Conservation (phyloP, 75 land plant species). For the Sequoiadendron giganteum region DNA sequence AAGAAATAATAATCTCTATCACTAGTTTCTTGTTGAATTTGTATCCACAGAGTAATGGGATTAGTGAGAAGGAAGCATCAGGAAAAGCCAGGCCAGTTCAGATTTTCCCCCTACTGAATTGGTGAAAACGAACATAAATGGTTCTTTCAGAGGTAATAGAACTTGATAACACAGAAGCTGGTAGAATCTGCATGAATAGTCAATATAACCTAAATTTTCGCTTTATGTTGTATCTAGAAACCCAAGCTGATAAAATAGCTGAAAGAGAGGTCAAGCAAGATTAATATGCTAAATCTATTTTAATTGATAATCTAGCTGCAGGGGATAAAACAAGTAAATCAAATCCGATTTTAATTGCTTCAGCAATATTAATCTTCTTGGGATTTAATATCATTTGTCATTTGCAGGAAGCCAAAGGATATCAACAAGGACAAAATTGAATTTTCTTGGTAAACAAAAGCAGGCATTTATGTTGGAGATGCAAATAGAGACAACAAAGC, state of each 20-base stretch:
- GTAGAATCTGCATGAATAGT: too few species aligned
- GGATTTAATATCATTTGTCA: too few species aligned
- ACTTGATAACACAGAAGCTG: not conserved
- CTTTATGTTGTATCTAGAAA: not conserved
- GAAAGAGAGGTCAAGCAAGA: not conserved
- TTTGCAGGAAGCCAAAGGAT: too few species aligned
- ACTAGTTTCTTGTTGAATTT: not conserved
- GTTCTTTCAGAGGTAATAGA: not conserved
- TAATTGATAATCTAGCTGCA: too few species aligned
- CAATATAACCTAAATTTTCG: not conserved
- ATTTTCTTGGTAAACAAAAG: too few species aligned
- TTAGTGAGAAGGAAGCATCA: not conserved
- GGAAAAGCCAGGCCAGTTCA: not conserved
- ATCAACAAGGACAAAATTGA: too few species aligned
- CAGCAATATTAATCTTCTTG: too few species aligned
- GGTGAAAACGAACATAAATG: not conserved
- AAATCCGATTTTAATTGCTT: too few species aligned
- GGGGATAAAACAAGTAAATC: too few species aligned
- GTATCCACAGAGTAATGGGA: not conserved
- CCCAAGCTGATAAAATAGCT: not conserved
- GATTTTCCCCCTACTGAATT: not conserved
- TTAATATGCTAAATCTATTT: too few species aligned
- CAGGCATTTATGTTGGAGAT: too few species aligned
- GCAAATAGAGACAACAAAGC: too few species aligned
- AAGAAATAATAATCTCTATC: not conserved